Conservation (phyloP, 2,329 filamentous ascomycete genomes). For the Monosporascus sp. region DNA sequence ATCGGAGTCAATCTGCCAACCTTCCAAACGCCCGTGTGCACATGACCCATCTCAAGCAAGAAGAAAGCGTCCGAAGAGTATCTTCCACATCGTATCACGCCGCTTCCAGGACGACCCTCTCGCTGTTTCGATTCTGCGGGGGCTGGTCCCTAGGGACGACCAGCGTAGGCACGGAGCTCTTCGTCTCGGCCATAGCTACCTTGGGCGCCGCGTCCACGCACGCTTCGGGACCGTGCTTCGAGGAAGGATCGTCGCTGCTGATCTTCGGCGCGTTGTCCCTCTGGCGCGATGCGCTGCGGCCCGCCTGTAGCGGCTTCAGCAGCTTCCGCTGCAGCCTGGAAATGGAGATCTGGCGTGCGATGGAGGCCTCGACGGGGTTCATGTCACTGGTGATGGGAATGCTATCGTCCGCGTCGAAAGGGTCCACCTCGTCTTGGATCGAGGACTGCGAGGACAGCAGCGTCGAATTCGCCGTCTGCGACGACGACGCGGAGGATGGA, state of each 20-base stretch:
- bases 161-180: slow-evolving; percentile 41
- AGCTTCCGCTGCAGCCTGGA: slow-evolving; percentile 57
- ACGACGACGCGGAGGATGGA: slow-evolving; percentile 26
- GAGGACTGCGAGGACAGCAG: slow-evolving; percentile 25
- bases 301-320: slow-evolving; percentile 46
- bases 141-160: slow-evolving; percentile 34
- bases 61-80: no score
- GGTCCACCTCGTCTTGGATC: slow-evolving; percentile 32
- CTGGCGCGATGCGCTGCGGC: slow-evolving; percentile 18
- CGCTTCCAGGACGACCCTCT: slow-evolving; percentile 47
- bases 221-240: no score
- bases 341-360: slow-evolving; percentile 63
- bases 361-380: slow-evolving; percentile 59
- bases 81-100: slow-evolving; percentile 19
- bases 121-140: slow-evolving; percentile 44
- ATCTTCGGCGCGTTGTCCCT: slow-evolving; percentile 7
- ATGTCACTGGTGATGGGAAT: slow-evolving; percentile 19
- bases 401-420: slow-evolving; percentile 17
- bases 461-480: slow-evolving; percentile 28
- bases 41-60: background rate
- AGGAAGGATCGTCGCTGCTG: background rate
- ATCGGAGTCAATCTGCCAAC: background rate
- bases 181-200: slow-evolving; percentile 30
- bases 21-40: slow-evolving; percentile 2
- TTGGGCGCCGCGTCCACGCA: slow-evolving; percentile 9